phyloP scores from a whole-genome alignment of 805 yeast genomes.

The Starmerella powellii region DNA sequence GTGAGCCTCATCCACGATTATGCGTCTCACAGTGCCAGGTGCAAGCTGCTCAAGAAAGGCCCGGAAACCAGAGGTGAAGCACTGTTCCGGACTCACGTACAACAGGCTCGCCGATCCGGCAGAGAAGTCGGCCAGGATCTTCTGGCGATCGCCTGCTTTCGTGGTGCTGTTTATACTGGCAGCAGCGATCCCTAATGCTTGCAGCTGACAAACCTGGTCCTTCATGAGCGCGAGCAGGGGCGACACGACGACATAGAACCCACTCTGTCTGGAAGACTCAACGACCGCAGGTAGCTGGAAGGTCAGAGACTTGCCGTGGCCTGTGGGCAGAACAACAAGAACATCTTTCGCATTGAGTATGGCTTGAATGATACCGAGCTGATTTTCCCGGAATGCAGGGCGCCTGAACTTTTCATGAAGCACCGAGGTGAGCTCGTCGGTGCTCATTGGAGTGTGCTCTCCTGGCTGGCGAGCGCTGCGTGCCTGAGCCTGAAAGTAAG shows the following conservation, averaged over 20 bases:
- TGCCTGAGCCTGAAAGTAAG: no score
- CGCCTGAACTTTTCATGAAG: constrained; percentile 18
- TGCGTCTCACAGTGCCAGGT: constrained; percentile 54
- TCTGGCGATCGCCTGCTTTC: constrained; percentile 45
- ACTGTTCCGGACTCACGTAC: constrained; percentile 83
- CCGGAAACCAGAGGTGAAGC: constrained; percentile 47
- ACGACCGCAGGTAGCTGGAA: constrained; percentile 89
- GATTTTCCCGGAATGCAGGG: constrained; percentile 22
- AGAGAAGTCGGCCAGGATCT: constrained; percentile 47
- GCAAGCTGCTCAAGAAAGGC: constrained; percentile 45
- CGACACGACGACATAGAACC: constrained; percentile 73
- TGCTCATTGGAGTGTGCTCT: no score
- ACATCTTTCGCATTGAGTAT: constrained; percentile 54
- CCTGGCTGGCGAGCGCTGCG: no score
- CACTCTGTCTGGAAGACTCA: constrained; percentile 33
- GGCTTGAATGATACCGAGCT: constrained; percentile 22
- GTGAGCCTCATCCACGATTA: constrained; percentile 95
- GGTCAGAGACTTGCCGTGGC: constrained; percentile 93
- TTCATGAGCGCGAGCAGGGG: constrained; percentile 94
- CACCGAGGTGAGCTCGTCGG: neutral
- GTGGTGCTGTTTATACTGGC: constrained; percentile 77
- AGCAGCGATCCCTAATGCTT: constrained; percentile 55
- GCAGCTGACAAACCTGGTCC: constrained; percentile 78
- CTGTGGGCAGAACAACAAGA: constrained; percentile 94
- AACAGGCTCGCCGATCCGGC: constrained; percentile 49